Conservation (phyloP, 1,139 yeast genomes). For the Candida sojae region DNA sequence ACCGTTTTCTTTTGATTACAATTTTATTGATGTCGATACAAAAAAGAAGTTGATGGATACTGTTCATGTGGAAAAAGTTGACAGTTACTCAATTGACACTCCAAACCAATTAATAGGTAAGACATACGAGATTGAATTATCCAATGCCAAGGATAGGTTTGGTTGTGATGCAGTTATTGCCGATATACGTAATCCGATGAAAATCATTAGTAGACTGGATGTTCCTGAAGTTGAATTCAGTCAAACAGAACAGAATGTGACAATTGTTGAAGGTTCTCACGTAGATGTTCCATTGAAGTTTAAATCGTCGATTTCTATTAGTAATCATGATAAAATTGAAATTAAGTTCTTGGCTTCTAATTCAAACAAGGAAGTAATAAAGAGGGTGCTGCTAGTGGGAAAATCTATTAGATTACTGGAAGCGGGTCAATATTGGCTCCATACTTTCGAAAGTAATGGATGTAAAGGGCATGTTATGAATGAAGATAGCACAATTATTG, state of each 20-base stretch:
- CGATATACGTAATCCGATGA: conserved; percentile 53
- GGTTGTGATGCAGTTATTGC: conserved; percentile 66
- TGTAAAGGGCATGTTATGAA: conserved; percentile 63
- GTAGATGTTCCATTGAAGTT: conserved; percentile 59
- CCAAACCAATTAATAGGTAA: conserved; percentile 68
- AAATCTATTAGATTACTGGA: conserved; percentile 33
- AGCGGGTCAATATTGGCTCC: conserved; percentile 65
- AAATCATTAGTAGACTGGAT: conserved; percentile 64
- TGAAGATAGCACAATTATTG: conserved; percentile 34
- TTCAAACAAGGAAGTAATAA: conserved; percentile 2
- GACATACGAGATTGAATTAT: conserved; percentile 60
- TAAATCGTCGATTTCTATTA: conserved; percentile 29
- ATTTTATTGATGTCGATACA: conserved; percentile 38
- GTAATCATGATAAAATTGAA: conserved; percentile 27
- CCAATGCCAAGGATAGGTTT: conserved; percentile 68
- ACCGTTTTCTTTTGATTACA: conserved; percentile 71
- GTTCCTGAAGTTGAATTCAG: conserved; percentile 47
- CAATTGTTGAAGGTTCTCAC: conserved; percentile 62
- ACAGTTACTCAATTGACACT: conserved; percentile 47
- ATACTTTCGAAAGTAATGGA: conserved; percentile 61
- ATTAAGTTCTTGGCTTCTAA: conserved; percentile 21
- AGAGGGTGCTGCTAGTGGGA: conserved; percentile 7
- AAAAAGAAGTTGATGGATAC: conserved; percentile 41
- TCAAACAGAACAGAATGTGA: conserved; percentile 23
- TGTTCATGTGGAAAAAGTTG: conserved; percentile 47